Base-by-base conservation (phyloP, 2,329 filamentous ascomycete genomes). In the Macrophomina phaseolina region DNA sequence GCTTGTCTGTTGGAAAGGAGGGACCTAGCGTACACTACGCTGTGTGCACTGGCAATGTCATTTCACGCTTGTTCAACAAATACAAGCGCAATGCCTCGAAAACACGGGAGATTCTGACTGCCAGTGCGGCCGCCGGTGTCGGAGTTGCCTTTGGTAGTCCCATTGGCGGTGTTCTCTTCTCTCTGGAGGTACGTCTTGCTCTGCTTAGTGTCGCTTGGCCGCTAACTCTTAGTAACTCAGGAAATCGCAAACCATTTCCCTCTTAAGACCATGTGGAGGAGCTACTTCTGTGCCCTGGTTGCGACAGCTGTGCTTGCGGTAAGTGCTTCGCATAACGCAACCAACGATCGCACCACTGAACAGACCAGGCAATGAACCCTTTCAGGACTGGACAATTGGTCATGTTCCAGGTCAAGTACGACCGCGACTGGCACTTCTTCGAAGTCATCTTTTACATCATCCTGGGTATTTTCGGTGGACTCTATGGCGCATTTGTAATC, bases 21-120 rank as follows among this genome's bases (percentile, higher is more conserved):
- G 95, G 95, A 0, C 95, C 95, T 0, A 97, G 94, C 79, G 95
- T 99, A n/a, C 95, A 99, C 79, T 99, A 98, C 76, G 95, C 95
- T 3, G 95, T 98, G 6, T 98, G 95, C 75, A 97, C 94, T 0
- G 95, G 95, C 67, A 98, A 97, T 78, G 94, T 99, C 70, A 95
- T 99, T 68, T 97, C 93, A 36, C 86, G 93, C 55, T 86, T 97
- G 70, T 99, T 99, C 76, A 87, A 89, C 76, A 98, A 97, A 79
- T 99, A 98, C 78, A 90, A 89, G 74, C 87, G 89, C 64, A 98
- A 95, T 78, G 94, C 94, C 1, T 92, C 93, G 65, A 98, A 98
- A 80, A 98, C 93, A 4, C 86, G 95, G 65, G 95, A 99, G 81
- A 96, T 99, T 32, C 82, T 99, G 70, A 97, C 93, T 73, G 95